Evolutionary conservation across 345 rosid genomes (phyloP), one percentile per base, ranked within the genome.

Genomic region (Corymbia maculata): DNA sequence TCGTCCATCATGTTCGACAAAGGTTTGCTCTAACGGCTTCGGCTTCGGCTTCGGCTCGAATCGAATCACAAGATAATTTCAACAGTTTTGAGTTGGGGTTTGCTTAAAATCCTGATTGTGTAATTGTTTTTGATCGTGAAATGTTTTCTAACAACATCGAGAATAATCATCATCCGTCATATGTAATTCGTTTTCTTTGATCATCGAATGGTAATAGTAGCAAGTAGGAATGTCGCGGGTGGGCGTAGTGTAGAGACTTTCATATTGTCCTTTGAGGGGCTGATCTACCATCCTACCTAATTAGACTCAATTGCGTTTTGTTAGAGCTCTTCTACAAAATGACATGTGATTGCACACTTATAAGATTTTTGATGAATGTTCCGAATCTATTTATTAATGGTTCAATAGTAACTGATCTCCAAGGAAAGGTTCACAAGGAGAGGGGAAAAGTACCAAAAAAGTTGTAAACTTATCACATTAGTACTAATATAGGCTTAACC

Each of bases 21-120:
- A 64, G 19, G 1, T 4, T n/a, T 64, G 75, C 17, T n/a, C 42
- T 64, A n/a, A n/a, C 1, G 21, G 0, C 22, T 55, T 55, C 4
- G 24, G 0, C 22, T 55, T 55, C 4, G 24, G 0, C 0, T 1
- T 55, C 0, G 3, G 1, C n/a, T 14, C 42, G n/a, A 0, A n/a
- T 64, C 19, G 14, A n/a, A n/a, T 64, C 75, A 26, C 8, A 0
- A 59, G 66, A 59, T 26, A 11, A 1, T 5, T 13, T 26, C 0
- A 0, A 3, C 11, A 30, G 0, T 59, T 26, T 59, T 26, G 32
- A 26, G 15, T 59, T 0, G 2, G 13, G 13, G 64, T 57, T 57
- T 22, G 59, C 59, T 53, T 21, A 53, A 57, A 28, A 28, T 15
- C 68, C 1, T 2, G 1, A 12, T 61, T 14, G 15, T 12, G 0